Base-by-base conservation (phyloP, 805 yeast species). In the Cyberlindnera euphorbiiphila region DNA sequence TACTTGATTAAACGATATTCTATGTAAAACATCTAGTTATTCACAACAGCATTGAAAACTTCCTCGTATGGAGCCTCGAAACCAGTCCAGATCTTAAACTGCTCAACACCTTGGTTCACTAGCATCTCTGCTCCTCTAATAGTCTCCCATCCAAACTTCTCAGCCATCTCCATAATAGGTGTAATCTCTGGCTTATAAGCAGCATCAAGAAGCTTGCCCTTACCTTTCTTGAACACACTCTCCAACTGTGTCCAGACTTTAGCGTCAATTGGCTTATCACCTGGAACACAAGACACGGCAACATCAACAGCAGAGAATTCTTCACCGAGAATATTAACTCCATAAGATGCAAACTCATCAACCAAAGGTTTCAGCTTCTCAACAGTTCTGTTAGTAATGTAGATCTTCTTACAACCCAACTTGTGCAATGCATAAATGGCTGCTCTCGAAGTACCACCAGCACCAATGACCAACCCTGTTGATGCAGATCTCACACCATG, bases 391-490 rank as follows among this genome's bases (percentile, higher is more conserved):
- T 89, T 91, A 41, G 85, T 57, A 68, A 91, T 68, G 65, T 78
- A 87, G 42, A 91, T 85, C 49, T 69, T 77, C 16, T 64, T 50
- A 60, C 94, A 86, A 3, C 96, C 96, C 67, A 91, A 64, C 43
- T 76, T 55, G 55, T 78, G 74, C 47, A 93, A 69, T 1, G 98
- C 97, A 59, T 75, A 88, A 12, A 85, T 77, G 0, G 97, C 98
- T 28, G 98, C 96, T 54, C 96, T 74, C 1, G 96, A 81, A 18
- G 99, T 89, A 29, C 99, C 99, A 28, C 99, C 99, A 15, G 96
- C 96, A 35, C 99, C 99, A 47, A 93, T 69, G 30, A 93, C 83
- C 42, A 89, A 64, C 22, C 96, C 97, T 40, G 72, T 64, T 10
- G 70, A 65, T 21, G 54, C 51, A 41, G 50, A 54, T 16, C 56